These are phyloP conservation scores for Eimeria praecox DNA, from an alignment of 169 alveolate genomes.

Conservation along the genomic window DNA sequence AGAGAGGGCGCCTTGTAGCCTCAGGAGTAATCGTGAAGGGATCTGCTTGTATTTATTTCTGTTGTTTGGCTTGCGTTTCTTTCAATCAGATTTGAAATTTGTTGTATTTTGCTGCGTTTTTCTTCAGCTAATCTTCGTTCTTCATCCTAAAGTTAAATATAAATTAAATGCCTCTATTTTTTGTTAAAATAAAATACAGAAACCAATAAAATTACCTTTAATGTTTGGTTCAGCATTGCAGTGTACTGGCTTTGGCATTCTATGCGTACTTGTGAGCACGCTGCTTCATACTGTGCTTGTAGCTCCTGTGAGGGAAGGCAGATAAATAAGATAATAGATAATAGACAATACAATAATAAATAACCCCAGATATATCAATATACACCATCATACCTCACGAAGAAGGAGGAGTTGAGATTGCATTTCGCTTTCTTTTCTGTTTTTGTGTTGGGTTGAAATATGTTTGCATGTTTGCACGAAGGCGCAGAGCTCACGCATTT, in stretches of 20 bases:
- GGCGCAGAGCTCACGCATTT: neutral
- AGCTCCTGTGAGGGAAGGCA: slow-evolving; percentile 27
- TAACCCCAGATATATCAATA: neutral
- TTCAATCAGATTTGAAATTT: neutral
- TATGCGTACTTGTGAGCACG: slow-evolving; percentile 39
- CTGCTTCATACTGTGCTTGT: slow-evolving; percentile 25
- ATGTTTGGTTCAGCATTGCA: slow-evolving; percentile 28
- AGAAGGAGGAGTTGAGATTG: neutral
- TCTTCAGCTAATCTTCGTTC: slow-evolving; percentile 20
- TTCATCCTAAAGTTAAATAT: neutral
- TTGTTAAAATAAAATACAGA: neutral
- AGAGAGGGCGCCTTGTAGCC: too few relatives aligned
- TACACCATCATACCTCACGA: neutral
- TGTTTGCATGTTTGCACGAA: too few relatives aligned
- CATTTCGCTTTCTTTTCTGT: neutral
- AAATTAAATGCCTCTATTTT: too few relatives aligned
- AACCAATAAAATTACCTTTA: neutral
- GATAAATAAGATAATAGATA: neutral
- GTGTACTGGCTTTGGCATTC: slow-evolving; percentile 27
- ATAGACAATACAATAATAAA: neutral
- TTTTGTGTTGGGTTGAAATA: neutral
- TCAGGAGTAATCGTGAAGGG: neutral
- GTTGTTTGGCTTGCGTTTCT: neutral
- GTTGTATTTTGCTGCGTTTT: neutral
- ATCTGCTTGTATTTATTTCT: neutral